Base-by-base conservation (phyloP, 2,329 filamentous ascomycete species). In the Curvularia sp. region DNA sequence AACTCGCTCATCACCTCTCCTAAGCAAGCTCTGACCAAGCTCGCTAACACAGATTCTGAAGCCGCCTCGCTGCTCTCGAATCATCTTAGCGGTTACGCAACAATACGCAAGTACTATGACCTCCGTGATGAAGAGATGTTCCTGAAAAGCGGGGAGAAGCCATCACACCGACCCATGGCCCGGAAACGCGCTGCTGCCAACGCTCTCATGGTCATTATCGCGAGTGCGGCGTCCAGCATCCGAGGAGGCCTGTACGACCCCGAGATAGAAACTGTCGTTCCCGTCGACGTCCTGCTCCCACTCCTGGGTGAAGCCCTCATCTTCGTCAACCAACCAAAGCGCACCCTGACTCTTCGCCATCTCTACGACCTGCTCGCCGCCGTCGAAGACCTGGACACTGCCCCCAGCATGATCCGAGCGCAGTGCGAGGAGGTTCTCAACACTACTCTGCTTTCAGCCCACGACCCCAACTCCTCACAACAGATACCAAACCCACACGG, bases 31-130 rank as follows among this genome's bases (percentile, higher is more conserved):
- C 82, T 98, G 3, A 86, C 89, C 55, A 82, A 86, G 30, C 87
- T 94, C 53, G 90, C 91, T 5, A 84, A 85, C 26, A 84, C 89
- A 53, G 94, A 97, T 68, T 80, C 90, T 31, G 89, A 93, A 72
- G 93, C 92, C 7, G 94, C 93, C 8, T 85, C 91, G 66, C 85
- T 97, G 10, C 83, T 98, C 3, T 91, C 93, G 47, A 90, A 89
- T 61, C 89, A 93, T 78, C 87, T 97, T 9, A 95, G 91, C 74
- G 94, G 94, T 22, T 98, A 98, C 71, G 94, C 93, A 22, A 96
- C 93, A 0, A 82, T 98, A 20, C 90, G 94, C 35, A 89, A 89
- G 66, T 97, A 94, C 80, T 98, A 96, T 77, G 89, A 93, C 62
- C 84, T 93, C n/a, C 87, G 94, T 49, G 94, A 98, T 71, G 85